phyloP scores from a whole-genome alignment of 2,329 filamentous ascomycete species.

The Kalmusia sp. region DNA sequence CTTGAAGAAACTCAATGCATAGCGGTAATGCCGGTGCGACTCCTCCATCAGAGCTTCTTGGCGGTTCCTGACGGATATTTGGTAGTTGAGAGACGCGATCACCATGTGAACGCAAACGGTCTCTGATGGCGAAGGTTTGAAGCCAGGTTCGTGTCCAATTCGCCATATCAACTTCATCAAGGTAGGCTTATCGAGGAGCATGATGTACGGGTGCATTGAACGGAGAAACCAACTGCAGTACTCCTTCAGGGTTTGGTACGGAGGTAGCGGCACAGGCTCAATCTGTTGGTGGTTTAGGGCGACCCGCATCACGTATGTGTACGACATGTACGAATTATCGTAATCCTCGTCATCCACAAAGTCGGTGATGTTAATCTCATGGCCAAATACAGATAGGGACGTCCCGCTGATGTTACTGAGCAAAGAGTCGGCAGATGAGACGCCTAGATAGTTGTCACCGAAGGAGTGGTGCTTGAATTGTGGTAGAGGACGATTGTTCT shows the following conservation, averaged over 20 bases:
- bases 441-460: slow-evolving; percentile 72
- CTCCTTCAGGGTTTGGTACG: slow-evolving; percentile 67
- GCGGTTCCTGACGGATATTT: slow-evolving; percentile 75
- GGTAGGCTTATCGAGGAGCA: slow-evolving; percentile 77
- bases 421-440: slow-evolving; percentile 67
- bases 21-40: slow-evolving; percentile 82
- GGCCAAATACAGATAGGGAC: slow-evolving; percentile 77
- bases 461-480: slow-evolving; percentile 55
- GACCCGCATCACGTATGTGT: slow-evolving; percentile 72
- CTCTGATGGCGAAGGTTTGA: slow-evolving; percentile 69
- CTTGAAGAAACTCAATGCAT: slow-evolving; percentile 72
- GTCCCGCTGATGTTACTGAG: slow-evolving; percentile 79
- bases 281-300: slow-evolving; percentile 63
- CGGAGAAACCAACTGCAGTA: slow-evolving; percentile 80
- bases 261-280: slow-evolving; percentile 66
- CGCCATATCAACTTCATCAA: slow-evolving; percentile 76
- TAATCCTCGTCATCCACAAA: slow-evolving; percentile 73
- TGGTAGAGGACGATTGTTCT: slow-evolving; percentile 45
- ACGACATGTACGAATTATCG: slow-evolving; percentile 66
- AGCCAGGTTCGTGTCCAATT: slow-evolving; percentile 74
- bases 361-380: slow-evolving; percentile 78
- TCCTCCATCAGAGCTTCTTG: slow-evolving; percentile 62
- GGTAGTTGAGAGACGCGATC: slow-evolving; percentile 78
- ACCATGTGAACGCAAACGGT: slow-evolving; percentile 79
- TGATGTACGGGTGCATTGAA: slow-evolving; percentile 74